Evolutionary conservation across 2,329 filamentous ascomycete genomes (phyloP), one percentile per base, ranked within the genome.

Genomic region (Ophiostoma angusticollis): DNA sequence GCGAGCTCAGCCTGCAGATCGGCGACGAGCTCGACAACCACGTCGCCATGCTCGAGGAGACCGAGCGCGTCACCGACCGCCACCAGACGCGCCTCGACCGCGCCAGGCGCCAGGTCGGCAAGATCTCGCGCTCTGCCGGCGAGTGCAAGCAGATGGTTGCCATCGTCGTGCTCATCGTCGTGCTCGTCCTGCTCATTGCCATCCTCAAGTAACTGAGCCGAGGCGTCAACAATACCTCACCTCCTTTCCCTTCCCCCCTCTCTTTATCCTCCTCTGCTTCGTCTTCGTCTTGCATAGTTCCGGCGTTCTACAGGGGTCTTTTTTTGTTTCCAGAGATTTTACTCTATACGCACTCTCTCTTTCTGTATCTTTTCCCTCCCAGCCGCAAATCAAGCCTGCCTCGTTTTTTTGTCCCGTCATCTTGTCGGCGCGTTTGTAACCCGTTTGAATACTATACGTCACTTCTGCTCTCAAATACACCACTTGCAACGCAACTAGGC

Each of bases 21-120:
- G 89, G 91, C 22, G 84, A 95, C 57, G 91, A 98, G 67, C 69
- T 98, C 25, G 91, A 96, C 51, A 80, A 78, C 49, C 91, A 98
- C 53, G 82, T 93, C 27, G 70, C 80, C 50, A 68, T 98, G 67
- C 67, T 98, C 22, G 89, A 95, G 56, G 89, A 94, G 52, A 77
- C 93, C 31, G 91, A 96, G 54, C 72, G 72, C 31, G 72, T 80
- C 16, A 82, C 87, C 7, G 86, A 94, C 56, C 67, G 87, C 42
- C 87, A 96, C 61, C 73, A 80, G 56, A 67, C 66, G 19, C 76
- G 83, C 35, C 65, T 98, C 37, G 75, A 86, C 48, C 68, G 84
- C 9, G 91, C 89, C 23, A 72, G 76, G 50, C 73, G 72, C 48
- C 69, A 79, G 49, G 63, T 98, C 45, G 78, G 79, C 29, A 72